These are phyloP conservation scores for Phytopythium vexans DNA, from an alignment of 352 stramenopile species.

Conservation along the genomic window DNA sequence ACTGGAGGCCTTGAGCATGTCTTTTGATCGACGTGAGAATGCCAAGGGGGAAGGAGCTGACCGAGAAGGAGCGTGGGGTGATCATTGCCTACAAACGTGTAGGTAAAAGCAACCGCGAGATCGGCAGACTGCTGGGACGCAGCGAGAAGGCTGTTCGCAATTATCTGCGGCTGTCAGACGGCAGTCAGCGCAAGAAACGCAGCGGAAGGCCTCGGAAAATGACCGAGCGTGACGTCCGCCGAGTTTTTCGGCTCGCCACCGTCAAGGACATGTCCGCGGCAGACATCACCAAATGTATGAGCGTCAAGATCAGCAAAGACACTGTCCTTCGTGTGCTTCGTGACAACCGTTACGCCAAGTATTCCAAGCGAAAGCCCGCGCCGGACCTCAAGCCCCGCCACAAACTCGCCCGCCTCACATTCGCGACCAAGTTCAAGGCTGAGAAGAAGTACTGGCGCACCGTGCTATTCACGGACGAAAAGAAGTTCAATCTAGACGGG, in stretches of 20 bases:
- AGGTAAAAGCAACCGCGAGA: background rate
- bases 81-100: background rate
- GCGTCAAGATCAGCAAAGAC: background rate
- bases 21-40: background rate
- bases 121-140: background rate
- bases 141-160: background rate
- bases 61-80: background rate
- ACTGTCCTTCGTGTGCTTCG: constrained; percentile 5
- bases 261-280: background rate
- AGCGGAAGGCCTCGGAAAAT: background rate
- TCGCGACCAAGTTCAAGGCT: constrained; percentile 1
- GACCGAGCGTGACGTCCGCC: background rate
- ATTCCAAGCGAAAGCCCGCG: constrained; percentile 6
- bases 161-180: background rate
- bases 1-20: no score
- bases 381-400: constrained; percentile 8
- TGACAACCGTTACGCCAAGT: constrained; percentile 5
- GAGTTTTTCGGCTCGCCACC: background rate
- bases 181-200: background rate
- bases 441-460: constrained; percentile 4
- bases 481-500: constrained; percentile 9
- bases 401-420: background rate
- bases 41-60: background rate
- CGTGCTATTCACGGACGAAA: constrained; percentile 10
- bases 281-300: background rate